phyloP scores from a whole-genome alignment of 108 stramenopile genomes.

The Cyclotella distinguenda region DNA sequence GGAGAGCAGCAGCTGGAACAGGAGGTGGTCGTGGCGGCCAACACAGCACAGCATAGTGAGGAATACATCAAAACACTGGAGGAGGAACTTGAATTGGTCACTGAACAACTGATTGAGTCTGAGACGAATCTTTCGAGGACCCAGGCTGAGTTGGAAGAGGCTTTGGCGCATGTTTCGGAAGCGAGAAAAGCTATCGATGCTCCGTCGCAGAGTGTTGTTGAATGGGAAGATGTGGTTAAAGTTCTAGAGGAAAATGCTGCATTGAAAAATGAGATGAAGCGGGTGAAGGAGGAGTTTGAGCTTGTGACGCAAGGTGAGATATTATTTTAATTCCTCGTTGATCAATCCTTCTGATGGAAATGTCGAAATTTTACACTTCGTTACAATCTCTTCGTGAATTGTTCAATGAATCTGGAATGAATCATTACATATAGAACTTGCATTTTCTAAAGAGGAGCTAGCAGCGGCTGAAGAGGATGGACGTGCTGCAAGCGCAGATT shows the following conservation, averaged over 20 bases:
- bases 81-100: conserved; percentile 86
- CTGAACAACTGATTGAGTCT: conserved; percentile 87
- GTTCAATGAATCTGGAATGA: no score
- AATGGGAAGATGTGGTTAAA: conserved; percentile 35
- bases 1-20: conserved; percentile 1
- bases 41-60: conserved; percentile 45
- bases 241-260: conserved; percentile 46
- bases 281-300: conserved; percentile 65
- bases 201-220: conserved; percentile 49
- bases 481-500: conserved; percentile 26
- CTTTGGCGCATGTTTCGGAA: conserved; percentile 6
- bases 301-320: conserved; percentile 21
- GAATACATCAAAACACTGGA: conserved; percentile 85
- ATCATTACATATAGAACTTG: conserved; percentile 13
- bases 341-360: no score
- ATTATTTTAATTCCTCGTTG: no score
- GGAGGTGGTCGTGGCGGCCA: no score
- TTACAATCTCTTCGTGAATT: no score
- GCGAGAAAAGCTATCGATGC: not conserved
- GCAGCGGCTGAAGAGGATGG: conserved; percentile 74
- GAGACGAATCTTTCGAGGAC: conserved; percentile 70
- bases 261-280: conserved; percentile 58
- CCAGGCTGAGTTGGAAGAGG: conserved; percentile 64
- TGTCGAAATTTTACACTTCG: no score
- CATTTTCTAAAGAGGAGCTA: conserved; percentile 61